Evolutionary conservation across 306 rosid genomes (phyloP), one percentile per base, ranked within the genome.

Genomic region (Begonia peltatifolia): DNA sequence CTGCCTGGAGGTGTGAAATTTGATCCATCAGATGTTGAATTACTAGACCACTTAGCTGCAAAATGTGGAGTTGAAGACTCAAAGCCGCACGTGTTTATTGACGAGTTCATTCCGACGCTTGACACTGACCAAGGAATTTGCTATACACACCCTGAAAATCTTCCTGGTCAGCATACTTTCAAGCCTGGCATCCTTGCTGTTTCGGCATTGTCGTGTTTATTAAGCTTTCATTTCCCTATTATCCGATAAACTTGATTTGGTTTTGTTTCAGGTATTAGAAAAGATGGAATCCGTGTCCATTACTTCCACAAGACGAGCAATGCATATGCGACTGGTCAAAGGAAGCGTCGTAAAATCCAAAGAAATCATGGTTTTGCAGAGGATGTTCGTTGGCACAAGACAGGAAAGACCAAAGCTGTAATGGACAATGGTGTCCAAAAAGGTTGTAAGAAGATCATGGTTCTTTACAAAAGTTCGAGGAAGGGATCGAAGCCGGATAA

Each of bases 361-460:
- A 74, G 41, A 12, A 72, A 69, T 41, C 82, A 75, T 74, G 12
- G 48, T 44, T 44, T 44, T 44, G 63, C 51, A 13, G 79, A 82
- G 58, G 84, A 74, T 59, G 79, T 74, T 52, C 88, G 84, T 42
- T 81, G 88, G 88, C 88, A 81, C 63, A 81, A 81, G 73, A 81
- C 88, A 18, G 88, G 88, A 61, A 75, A 7, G 62, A 81, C 88
- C 47, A 81, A 81, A 64, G 73, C 79, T 2, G 77, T 81, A 54
- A 41, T 59, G 36, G 47, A 73, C 42, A 59, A 69, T 41, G 82
- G 82, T 20, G 68, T 70, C 60, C 79, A 67, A 17, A 67, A 53
- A 46, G 88, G 88, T 35, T 81, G 75, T 53, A 81, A 81, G 68
- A 81, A 81, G 72, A 77, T 81, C 22, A 72, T 81, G 88, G 88